Evolutionary conservation across 805 yeast species (phyloP).

Genomic region (Lipomyces orientalis): DNA sequence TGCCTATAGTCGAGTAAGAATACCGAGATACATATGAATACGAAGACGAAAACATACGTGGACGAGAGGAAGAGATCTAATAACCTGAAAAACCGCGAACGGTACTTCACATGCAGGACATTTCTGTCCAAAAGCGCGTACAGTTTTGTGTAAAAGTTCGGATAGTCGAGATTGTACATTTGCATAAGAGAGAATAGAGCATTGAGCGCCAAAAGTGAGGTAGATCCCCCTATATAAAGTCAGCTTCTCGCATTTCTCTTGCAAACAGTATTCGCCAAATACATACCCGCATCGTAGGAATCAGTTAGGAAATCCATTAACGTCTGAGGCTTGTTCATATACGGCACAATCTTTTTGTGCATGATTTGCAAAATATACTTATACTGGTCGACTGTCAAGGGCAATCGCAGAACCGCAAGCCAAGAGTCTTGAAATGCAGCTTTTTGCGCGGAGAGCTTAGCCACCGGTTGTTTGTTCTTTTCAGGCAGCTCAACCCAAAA

Average conservation of each 20-base stretch:
- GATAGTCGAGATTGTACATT: conserved; percentile 83
- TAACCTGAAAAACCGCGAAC: conserved; percentile 86
- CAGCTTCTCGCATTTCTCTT: neutral
- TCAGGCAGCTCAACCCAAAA: conserved; percentile 30
- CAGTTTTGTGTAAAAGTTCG: conserved; percentile 82
- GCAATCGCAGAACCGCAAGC: conserved; percentile 60
- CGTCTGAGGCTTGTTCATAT: conserved; percentile 74
- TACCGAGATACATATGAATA: neutral
- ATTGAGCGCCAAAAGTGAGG: conserved; percentile 80
- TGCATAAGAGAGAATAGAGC: conserved; percentile 87
- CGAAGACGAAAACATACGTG: conserved; percentile 47
- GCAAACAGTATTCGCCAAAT: neutral
- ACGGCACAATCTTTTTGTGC: conserved; percentile 85
- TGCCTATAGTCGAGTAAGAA: conserved; percentile 49
- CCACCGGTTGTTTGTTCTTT: conserved; percentile 28
- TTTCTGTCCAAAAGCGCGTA: conserved; percentile 79
- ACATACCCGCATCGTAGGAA: conserved; percentile 59
- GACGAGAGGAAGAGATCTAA: conserved; percentile 85
- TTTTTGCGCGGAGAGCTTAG: conserved; percentile 53
- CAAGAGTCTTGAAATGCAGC: conserved; percentile 71
- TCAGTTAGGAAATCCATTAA: conserved; percentile 94
- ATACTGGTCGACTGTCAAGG: conserved; percentile 60
- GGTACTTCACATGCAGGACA: conserved; percentile 74
- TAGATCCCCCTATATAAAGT: conserved; percentile 53
- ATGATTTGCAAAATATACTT: conserved; percentile 70